Evolutionary conservation across 2,329 filamentous ascomycete species (phyloP).

Genomic region (Aspergillus viridinutans): DNA sequence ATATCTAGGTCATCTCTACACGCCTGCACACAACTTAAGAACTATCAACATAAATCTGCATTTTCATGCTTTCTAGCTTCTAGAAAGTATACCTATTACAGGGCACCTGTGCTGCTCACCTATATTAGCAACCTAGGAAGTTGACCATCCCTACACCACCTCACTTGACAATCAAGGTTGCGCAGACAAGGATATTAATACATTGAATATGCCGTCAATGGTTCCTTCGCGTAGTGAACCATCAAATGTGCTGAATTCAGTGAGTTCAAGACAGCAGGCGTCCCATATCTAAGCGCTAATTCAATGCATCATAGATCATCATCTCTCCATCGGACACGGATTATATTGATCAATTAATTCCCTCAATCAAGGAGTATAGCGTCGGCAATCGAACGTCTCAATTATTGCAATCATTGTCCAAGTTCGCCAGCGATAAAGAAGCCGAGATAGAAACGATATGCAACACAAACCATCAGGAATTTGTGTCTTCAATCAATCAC

Average conservation of each 20-base stretch:
- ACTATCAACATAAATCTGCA: background rate
- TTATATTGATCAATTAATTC: slow-evolving; percentile 93
- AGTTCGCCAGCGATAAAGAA: slow-evolving; percentile 83
- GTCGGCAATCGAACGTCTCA: slow-evolving; percentile 67
- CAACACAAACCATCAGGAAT: slow-evolving; percentile 93
- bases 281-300: slow-evolving; percentile 7
- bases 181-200: background rate
- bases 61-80: background rate
- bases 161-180: background rate
- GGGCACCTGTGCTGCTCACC: background rate
- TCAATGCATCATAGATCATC: slow-evolving; percentile 63
- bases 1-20: background rate
- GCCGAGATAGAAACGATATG: slow-evolving; percentile 90
- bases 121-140: background rate
- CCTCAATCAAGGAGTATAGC: slow-evolving; percentile 85
- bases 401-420: slow-evolving; percentile 71
- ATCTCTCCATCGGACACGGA: slow-evolving; percentile 87
- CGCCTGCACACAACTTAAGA: background rate
- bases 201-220: slow-evolving; percentile 31
- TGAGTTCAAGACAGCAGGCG: slow-evolving; percentile 11
- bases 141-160: background rate
- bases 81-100: background rate
- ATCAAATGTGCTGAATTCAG: slow-evolving; percentile 38
- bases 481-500: slow-evolving; percentile 87
- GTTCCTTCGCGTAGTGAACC: slow-evolving; percentile 32